These are phyloP conservation scores for Prosopis cineraria DNA, from an alignment of 306 rosid genomes.

Conservation along the genomic window DNA sequence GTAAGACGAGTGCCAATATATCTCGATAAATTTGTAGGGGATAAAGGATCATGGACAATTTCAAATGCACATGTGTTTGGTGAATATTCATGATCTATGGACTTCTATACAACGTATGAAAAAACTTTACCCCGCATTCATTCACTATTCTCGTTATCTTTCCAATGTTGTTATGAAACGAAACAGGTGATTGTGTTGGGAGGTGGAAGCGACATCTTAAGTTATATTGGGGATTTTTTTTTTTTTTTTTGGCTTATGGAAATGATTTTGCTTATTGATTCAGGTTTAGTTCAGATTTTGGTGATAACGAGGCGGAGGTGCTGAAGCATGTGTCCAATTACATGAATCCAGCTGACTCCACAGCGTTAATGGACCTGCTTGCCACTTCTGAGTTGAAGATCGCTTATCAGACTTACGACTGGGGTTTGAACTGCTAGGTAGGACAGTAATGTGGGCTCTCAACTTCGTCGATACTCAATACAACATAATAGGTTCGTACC, in stretches of 20 bases:
- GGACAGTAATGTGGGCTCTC: constrained; percentile 30
- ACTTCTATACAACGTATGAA: no score
- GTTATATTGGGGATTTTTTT: no score
- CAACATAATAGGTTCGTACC: constrained; percentile 17
- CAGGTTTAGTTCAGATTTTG: constrained; percentile 92
- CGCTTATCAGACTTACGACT: constrained; percentile 74
- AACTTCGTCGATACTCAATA: constrained; percentile 30
- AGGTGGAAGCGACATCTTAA: neutral
- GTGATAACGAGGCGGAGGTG: constrained; percentile 80
- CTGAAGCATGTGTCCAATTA: constrained; percentile 83
- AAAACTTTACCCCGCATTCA: no score
- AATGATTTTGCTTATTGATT: constrained; percentile 16
- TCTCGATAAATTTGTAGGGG: no score
- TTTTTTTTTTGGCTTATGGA: neutral
- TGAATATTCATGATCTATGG: no score
- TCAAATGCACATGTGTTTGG: no score
- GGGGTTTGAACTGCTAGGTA: constrained; percentile 81
- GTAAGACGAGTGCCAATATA: no score
- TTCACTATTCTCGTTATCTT: neutral
- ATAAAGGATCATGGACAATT: no score
- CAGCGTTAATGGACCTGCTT: constrained; percentile 68
- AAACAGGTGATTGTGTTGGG: neutral
- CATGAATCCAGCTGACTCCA: constrained; percentile 66
- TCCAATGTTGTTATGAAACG: neutral
- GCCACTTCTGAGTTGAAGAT: constrained; percentile 81